Percentiles rank a stretch among this genome's conserved stretches.
These are phyloP conservation scores for Pneumocystis canis DNA, from an alignment of 1,139 yeast species.

Conservation along the genomic window DNA sequence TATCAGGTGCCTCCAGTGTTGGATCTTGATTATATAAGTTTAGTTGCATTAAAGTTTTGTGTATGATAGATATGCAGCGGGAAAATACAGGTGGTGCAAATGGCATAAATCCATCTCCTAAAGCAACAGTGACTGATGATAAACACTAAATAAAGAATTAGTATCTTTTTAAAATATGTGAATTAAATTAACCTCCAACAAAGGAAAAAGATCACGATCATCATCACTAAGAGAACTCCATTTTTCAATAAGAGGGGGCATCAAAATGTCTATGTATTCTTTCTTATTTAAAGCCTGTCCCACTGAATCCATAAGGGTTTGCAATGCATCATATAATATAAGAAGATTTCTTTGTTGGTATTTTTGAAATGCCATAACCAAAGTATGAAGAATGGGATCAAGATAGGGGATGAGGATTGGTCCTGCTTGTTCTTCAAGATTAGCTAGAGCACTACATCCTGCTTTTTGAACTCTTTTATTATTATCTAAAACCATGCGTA, in stretches of 20 bases:
- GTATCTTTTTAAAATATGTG: neutral
- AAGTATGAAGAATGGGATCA: slow-evolving; percentile 52
- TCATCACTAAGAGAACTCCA: slow-evolving; percentile 65
- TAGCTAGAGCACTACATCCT: slow-evolving; percentile 76
- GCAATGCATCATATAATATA: slow-evolving; percentile 80
- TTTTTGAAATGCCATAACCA: slow-evolving; percentile 54
- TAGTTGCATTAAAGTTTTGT: slow-evolving; percentile 53
- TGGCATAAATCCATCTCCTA: slow-evolving; percentile 74
- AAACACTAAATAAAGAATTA: slow-evolving; percentile 34
- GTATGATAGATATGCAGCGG: slow-evolving; percentile 57
- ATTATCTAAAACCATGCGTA: slow-evolving; percentile 36
- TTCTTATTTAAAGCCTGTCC: slow-evolving; percentile 28
- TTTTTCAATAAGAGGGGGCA: slow-evolving; percentile 68
- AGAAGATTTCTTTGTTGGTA: slow-evolving; percentile 75
- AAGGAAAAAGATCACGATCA: slow-evolving; percentile 78
- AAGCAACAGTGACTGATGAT: slow-evolving; percentile 76
- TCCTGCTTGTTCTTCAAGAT: slow-evolving; percentile 67
- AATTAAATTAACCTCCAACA: slow-evolving; percentile 37
- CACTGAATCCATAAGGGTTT: slow-evolving; percentile 70
- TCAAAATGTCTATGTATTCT: slow-evolving; percentile 43
- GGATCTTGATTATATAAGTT: slow-evolving; percentile 55
- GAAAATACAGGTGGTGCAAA: slow-evolving; percentile 81
- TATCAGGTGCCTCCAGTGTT: slow-evolving; percentile 61
- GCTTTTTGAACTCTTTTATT: slow-evolving; percentile 91
- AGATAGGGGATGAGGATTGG: slow-evolving; percentile 42